Evolutionary conservation across 75 land plant genomes (phyloP), one percentile per base, ranked within the genome.

Genomic region (Cunninghamia lanceolata): DNA sequence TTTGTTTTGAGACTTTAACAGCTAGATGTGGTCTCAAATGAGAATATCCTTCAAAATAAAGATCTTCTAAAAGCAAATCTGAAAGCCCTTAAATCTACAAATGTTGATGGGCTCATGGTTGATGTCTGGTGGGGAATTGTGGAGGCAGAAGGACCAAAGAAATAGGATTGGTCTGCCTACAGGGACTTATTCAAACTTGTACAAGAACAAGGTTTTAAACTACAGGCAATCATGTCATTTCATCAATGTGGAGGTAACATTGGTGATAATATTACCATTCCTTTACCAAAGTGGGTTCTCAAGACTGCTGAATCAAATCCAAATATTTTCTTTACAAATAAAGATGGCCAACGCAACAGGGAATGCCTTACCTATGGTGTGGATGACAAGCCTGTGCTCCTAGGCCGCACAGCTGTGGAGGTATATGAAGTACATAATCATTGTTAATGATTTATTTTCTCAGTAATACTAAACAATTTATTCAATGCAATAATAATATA

Each of bases 111-210:
- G 4, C 91, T 94, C 0, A 94, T 93, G 93, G 90, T 89, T 46
- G 95, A 94, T 77, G 95, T 94, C 3, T 94, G 96, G 96, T 94
- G 96, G 96, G 93, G 96, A 19, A 92, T 93, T 38, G 88, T 92
- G 13, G 96, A 94, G 85, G 46, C 84, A 3, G 85, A 88, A 80
- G 90, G 92, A 14, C 95, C 93, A 0, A 89, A 85, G 74, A 76
- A 86, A 79, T 94, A 94, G 54, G 92, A 93, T 15, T 94, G 96
- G 96, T 82, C 75, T 68, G 89, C 90, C 19, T 94, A 94, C 83
- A 89, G 87, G 83, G 83, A 88, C 86, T 87, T 94, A 84, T 89
- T 94, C 36, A 32, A 88, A 56, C 73, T 94, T 35, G 63, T 93
- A 21, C 86, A 92, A 74, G 82, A 89, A 59, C 86, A 85, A 77